Evolutionary conservation across 768 basidiomycete species (phyloP).

Genomic region (Boletus rubroflammeus): DNA sequence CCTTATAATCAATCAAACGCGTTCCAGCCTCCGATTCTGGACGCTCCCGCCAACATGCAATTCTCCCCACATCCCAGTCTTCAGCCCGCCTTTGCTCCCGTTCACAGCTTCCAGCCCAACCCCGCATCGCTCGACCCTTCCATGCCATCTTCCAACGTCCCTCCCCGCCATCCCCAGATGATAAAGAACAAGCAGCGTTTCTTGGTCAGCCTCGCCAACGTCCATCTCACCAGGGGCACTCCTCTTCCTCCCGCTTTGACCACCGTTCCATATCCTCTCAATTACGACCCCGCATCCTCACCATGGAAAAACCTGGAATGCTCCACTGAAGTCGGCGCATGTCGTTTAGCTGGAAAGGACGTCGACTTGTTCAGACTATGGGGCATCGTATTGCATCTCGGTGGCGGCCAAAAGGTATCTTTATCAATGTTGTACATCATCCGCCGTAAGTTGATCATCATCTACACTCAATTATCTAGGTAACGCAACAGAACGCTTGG

Average conservation of each 20-base stretch:
- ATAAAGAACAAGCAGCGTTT: slow-evolving; percentile 61
- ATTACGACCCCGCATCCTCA: slow-evolving; percentile 61
- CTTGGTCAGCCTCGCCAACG: slow-evolving; percentile 52
- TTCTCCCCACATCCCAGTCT: slow-evolving; percentile 42
- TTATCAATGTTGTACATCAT: slow-evolving; percentile 10
- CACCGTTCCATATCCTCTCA: slow-evolving; percentile 49
- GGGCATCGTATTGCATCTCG: slow-evolving; percentile 54
- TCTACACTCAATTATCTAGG: slow-evolving; percentile 30
- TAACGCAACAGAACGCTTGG: slow-evolving; percentile 57
- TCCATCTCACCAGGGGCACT: slow-evolving; percentile 54
- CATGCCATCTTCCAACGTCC: slow-evolving; percentile 38
- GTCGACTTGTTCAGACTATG: slow-evolving; percentile 76
- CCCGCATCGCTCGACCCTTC: slow-evolving; percentile 45
- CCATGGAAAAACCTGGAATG: slow-evolving; percentile 66
- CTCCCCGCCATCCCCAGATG: slow-evolving; percentile 36
- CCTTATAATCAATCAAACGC: slow-evolving; percentile 27
- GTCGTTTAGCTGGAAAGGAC: slow-evolving; percentile 71
- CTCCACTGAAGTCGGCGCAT: slow-evolving; percentile 54
- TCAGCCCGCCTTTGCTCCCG: slow-evolving; percentile 43
- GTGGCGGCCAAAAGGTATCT: slow-evolving; percentile 62
- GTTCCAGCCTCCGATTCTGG: slow-evolving; percentile 40
- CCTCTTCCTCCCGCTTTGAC: slow-evolving; percentile 77
- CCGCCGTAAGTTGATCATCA: slow-evolving; percentile 12
- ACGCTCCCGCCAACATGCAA: slow-evolving; percentile 39
- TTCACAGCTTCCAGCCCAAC: slow-evolving; percentile 30